Evolutionary conservation across 305 asterid species (phyloP).

Genomic region (Fraxinus nigra): DNA sequence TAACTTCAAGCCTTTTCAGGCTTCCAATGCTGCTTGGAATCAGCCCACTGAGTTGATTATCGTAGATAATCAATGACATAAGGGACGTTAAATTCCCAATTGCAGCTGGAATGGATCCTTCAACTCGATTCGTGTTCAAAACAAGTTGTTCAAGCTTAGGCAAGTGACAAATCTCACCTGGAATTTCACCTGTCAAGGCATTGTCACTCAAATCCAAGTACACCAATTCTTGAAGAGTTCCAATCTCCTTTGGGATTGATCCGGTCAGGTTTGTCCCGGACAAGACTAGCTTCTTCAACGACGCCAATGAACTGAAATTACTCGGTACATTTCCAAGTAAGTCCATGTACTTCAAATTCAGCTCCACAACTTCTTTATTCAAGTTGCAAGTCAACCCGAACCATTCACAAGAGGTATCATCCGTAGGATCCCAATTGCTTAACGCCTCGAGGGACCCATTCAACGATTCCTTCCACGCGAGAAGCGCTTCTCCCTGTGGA

Average conservation of each 20-base stretch:
- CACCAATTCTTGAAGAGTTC: constrained; percentile 38
- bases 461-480: constrained; percentile 57
- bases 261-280: constrained; percentile 79
- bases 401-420: constrained; percentile 70
- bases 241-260: constrained; percentile 48
- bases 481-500: constrained; percentile 61
- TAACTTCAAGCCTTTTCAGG: constrained; percentile 50
- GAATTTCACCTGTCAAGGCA: constrained; percentile 64
- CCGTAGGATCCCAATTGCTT: constrained; percentile 60
- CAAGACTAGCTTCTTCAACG: constrained; percentile 49
- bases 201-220: constrained; percentile 68
- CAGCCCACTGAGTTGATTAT: constrained; percentile 61
- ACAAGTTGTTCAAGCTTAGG: constrained; percentile 46
- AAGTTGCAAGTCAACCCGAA: constrained; percentile 64
- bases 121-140: constrained; percentile 54
- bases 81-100: constrained; percentile 56
- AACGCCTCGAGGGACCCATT: constrained; percentile 52
- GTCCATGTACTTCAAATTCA: constrained; percentile 59
- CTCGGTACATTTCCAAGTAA: constrained; percentile 53
- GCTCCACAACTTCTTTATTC: constrained; percentile 46
- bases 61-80: constrained; percentile 48
- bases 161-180: constrained; percentile 38
- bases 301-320: constrained; percentile 44
- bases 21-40: constrained; percentile 61
- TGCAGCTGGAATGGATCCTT: constrained; percentile 52